A percentile compares a stretch with the other conserved stretches of the same genome.
These are phyloP conservation scores for Leishmania amazonensis DNA, from an alignment of 208 protist genomes.

Conservation along the genomic window DNA sequence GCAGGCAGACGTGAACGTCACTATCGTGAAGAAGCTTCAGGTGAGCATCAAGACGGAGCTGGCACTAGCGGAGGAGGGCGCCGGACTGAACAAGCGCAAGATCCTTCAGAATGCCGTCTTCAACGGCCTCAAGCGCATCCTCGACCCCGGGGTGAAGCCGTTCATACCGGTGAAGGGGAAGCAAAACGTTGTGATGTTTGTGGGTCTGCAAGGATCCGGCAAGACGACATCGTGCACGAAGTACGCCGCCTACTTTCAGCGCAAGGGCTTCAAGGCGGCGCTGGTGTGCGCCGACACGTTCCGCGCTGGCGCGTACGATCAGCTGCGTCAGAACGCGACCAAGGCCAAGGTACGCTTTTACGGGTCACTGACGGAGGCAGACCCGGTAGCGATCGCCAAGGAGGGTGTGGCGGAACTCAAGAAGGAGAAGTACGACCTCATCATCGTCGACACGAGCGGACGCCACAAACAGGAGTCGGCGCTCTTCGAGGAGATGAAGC, in stretches of 20 bases:
- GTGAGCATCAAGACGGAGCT: constrained; percentile 93
- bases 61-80: constrained; percentile 92
- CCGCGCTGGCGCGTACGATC: constrained; percentile 96
- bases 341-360: constrained; percentile 99
- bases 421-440: constrained; percentile 97
- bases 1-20: constrained; percentile 97
- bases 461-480: constrained; percentile 98
- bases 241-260: constrained; percentile 95
- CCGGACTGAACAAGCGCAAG: constrained; percentile 96
- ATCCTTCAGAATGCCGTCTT: constrained; percentile 97
- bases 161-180: constrained; percentile 96
- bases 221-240: constrained; percentile 99
- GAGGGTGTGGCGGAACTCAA: constrained; percentile 98
- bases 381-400: constrained; percentile 96
- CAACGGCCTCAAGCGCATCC: constrained; percentile 95
- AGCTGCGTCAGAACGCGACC: constrained; percentile 99
- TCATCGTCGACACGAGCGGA: constrained; percentile 99
- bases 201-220: constrained; percentile 98
- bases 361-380: constrained; percentile 94
- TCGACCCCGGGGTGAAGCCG: constrained; percentile 97
- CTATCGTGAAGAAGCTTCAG: constrained; percentile 93
- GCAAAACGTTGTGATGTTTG: constrained; percentile 99
- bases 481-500: constrained; percentile 99
- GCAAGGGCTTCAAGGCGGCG: constrained; percentile 95
- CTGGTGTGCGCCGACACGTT: constrained; percentile 99